Evolutionary conservation across 1,139 yeast genomes (phyloP).

Genomic region (Torulaspora globosa): DNA sequence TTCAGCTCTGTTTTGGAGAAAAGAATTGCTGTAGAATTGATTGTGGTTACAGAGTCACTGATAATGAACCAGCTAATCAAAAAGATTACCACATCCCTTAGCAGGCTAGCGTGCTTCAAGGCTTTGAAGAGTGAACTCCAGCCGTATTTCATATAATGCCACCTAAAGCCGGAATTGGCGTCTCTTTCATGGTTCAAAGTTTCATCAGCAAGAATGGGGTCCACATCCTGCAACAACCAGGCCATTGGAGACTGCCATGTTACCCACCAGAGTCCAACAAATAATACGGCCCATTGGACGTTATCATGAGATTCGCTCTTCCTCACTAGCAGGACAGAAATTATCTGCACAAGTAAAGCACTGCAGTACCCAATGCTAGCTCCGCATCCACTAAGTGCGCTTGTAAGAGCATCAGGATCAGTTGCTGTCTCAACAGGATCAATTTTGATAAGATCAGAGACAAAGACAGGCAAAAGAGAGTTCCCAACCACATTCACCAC

Average conservation of each 20-base stretch:
- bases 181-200: slow-evolving; percentile 8
- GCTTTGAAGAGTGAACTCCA: slow-evolving; percentile 55
- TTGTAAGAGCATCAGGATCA: slow-evolving; percentile 37
- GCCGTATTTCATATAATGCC: slow-evolving; percentile 46
- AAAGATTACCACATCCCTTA: slow-evolving; percentile 58
- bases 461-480: slow-evolving; percentile 58
- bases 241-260: slow-evolving; percentile 57
- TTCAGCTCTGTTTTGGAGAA: slow-evolving; percentile 63
- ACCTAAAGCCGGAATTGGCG: slow-evolving; percentile 11
- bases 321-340: slow-evolving; percentile 49
- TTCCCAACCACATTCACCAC: slow-evolving; percentile 75
- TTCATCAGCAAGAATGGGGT: slow-evolving; percentile 37
- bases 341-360: slow-evolving; percentile 57
- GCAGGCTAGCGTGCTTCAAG: slow-evolving; percentile 49
- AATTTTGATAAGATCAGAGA: slow-evolving; percentile 28
- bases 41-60: slow-evolving; percentile 66
- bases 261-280: slow-evolving; percentile 71
- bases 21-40: slow-evolving; percentile 66
- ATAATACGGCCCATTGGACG: slow-evolving; percentile 52
- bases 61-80: slow-evolving; percentile 66
- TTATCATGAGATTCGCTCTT: slow-evolving; percentile 44
- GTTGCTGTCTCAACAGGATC: slow-evolving; percentile 10
- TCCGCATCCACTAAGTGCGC: slow-evolving; percentile 59
- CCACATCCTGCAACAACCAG: slow-evolving; percentile 40
- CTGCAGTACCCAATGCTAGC: slow-evolving; percentile 63